A percentile compares a stretch with the other conserved stretches of the same genome.
These are phyloP conservation scores for Nepenthes mirabilis DNA, from an alignment of 148 eudicot species.

Conservation along the genomic window DNA sequence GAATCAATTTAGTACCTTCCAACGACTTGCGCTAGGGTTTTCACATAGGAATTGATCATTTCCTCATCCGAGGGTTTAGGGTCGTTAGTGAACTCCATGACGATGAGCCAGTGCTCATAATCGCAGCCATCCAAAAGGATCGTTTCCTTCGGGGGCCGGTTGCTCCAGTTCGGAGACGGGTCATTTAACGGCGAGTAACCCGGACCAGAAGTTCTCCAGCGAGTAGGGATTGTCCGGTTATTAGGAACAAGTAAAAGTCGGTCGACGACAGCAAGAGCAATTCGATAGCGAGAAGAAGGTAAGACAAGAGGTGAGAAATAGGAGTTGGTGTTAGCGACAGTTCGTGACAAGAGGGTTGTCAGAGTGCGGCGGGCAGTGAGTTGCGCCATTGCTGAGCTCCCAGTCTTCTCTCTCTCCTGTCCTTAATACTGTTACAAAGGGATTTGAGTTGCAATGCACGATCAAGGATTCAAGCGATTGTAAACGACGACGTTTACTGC, in stretches of 20 bases:
- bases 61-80: constrained; percentile 22
- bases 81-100: constrained; percentile 28
- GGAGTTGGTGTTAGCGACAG: constrained; percentile 12
- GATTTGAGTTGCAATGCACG: too few relatives aligned
- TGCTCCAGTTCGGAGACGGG: constrained; percentile 87
- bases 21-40: constrained; percentile 63
- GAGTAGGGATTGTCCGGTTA: constrained; percentile 17
- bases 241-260: constrained; percentile 10
- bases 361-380: constrained; percentile 47
- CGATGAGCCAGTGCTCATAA: constrained; percentile 35
- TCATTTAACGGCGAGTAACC: constrained; percentile 80
- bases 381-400: constrained; percentile 37
- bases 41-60: constrained; percentile 55
- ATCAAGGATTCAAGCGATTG: too few relatives aligned
- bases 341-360: constrained; percentile 27
- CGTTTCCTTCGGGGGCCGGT: constrained; percentile 82
- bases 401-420: not conserved
- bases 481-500: too few relatives aligned
- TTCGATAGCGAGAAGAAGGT: constrained; percentile 18
- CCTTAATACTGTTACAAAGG: too few relatives aligned
- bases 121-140: constrained; percentile 65
- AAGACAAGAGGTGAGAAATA: constrained; percentile 1
- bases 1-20: constrained; percentile 41
- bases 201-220: constrained; percentile 44
- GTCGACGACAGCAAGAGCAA: constrained; percentile 18